Conservation (phyloP, 805 yeast species). For the Tanozyma kutaoensis region DNA sequence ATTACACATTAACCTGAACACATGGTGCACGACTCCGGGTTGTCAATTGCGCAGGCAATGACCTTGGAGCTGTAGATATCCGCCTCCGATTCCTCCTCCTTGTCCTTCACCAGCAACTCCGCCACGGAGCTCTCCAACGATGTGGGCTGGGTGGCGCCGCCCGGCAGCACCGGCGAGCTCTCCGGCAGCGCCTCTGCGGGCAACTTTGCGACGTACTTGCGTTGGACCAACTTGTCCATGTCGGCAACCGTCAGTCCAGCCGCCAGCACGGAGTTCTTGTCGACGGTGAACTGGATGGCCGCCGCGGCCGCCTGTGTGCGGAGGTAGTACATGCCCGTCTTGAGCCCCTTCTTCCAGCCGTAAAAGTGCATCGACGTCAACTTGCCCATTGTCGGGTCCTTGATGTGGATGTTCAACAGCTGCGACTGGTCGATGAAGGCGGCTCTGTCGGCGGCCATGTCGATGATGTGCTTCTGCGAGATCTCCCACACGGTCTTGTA, state of each 20-base stretch:
- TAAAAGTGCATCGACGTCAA: conserved; percentile 96
- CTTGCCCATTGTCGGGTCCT: conserved; percentile 90
- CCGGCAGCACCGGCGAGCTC: conserved; percentile 1
- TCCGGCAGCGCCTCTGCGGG: conserved; percentile 8
- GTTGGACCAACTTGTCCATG: conserved; percentile 24
- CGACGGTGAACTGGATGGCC: conserved; percentile 65
- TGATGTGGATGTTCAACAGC: conserved; percentile 78
- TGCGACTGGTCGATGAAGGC: conserved; percentile 87
- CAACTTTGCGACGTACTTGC: conserved; percentile 20
- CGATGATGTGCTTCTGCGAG: conserved; percentile 44
- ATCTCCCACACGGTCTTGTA: conserved; percentile 55
- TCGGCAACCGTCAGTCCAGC: conserved; percentile 27
- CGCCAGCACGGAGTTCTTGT: conserved; percentile 21
- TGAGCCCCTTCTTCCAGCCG: conserved; percentile 97
- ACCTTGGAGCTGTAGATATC: conserved; percentile 90
- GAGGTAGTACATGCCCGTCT: conserved; percentile 97
- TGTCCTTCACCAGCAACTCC: conserved; percentile 24
- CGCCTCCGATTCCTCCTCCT: conserved; percentile 11
- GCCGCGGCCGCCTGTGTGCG: conserved; percentile 97
- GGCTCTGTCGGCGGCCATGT: conserved; percentile 27
- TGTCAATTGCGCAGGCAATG: conserved; percentile 91
- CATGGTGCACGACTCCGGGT: conserved; percentile 98
- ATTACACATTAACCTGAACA: conserved; percentile 67
- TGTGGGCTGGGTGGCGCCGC: conserved; percentile 26
- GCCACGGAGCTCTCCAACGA: conserved; percentile 34